phyloP scores from a whole-genome alignment of 1,284 basidiomycete genomes.

The Marasmius fiardii region DNA sequence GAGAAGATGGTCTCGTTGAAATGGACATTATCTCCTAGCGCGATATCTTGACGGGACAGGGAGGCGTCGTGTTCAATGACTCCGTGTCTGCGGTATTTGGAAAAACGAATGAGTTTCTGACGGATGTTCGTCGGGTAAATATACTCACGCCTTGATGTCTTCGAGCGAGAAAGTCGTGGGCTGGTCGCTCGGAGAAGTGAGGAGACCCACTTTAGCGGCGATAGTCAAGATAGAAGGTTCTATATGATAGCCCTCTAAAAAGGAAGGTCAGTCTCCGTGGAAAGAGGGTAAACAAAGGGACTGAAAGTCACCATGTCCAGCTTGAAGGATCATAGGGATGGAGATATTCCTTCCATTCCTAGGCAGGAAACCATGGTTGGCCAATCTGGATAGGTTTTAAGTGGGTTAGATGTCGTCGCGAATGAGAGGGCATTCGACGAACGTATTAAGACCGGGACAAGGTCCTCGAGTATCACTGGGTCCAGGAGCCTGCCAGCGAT shows the following conservation, averaged over 20 bases:
- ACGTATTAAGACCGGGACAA: not conserved
- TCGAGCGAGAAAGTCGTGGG: slow-evolving; percentile 13
- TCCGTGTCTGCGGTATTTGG: slow-evolving; percentile 13
- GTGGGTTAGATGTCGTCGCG: not conserved
- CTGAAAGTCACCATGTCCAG: slow-evolving; percentile 5
- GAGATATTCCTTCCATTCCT: slow-evolving; percentile 18
- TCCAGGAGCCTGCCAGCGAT: not conserved
- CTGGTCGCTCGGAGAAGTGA: slow-evolving; percentile 8
- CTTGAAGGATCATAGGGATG: slow-evolving; percentile 14
- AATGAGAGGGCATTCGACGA: not conserved
- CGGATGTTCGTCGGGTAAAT: not conserved
- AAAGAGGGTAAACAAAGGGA: too few species aligned
- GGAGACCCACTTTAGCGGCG: slow-evolving; percentile 13
- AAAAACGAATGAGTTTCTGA: not conserved
- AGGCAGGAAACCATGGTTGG: slow-evolving; percentile 21
- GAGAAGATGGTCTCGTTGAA: slow-evolving; percentile 15
- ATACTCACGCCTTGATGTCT: slow-evolving; percentile 13
- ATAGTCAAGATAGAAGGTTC: slow-evolving; percentile 6
- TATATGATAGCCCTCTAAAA: too few species aligned
- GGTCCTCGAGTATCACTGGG: not conserved
- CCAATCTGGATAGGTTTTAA: slow-evolving; percentile 9
- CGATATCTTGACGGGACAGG: slow-evolving; percentile 17
- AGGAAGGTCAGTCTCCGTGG: too few species aligned
- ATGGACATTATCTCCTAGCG: slow-evolving; percentile 16
- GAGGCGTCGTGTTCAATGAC: slow-evolving; percentile 23